A percentile compares a stretch with the other conserved stretches of the same genome.
phyloP scores from a whole-genome alignment of 2,329 filamentous ascomycete species.

The Venturiaceae sp. region DNA sequence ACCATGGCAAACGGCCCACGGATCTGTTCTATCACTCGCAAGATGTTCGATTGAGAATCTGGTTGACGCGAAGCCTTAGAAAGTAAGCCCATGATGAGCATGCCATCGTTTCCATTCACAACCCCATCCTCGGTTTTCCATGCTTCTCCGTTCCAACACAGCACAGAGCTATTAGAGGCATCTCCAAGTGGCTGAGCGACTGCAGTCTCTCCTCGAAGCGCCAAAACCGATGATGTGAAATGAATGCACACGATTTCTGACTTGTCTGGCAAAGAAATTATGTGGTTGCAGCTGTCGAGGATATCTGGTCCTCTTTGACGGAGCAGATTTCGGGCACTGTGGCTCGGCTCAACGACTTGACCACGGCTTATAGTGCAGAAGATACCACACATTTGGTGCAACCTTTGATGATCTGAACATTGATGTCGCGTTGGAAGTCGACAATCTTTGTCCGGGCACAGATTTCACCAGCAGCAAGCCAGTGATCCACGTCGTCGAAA shows the following conservation, averaged over 20 bases:
- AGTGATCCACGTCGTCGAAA: too few relatives aligned
- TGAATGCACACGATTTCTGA: conserved; percentile 36
- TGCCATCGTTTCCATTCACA: conserved; percentile 71
- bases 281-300: background rate
- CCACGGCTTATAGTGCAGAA: conserved; percentile 9
- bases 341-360: background rate
- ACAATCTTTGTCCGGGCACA: background rate
- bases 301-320: conserved; percentile 7
- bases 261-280: background rate
- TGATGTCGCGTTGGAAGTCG: background rate
- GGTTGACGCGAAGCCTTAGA: conserved; percentile 17
- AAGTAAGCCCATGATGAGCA: conserved; percentile 55
- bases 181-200: conserved; percentile 65
- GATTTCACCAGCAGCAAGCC: background rate
- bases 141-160: conserved; percentile 98
- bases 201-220: conserved; percentile 67
- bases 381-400: conserved; percentile 11
- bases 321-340: background rate
- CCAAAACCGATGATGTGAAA: conserved; percentile 80
- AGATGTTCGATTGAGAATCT: conserved; percentile 11
- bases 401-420: conserved; percentile 1
- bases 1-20: conserved; percentile 81
- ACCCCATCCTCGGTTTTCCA: conserved; percentile 59
- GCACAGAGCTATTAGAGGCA: conserved; percentile 45
- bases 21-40: conserved; percentile 18